These are phyloP conservation scores for Verticillium isaacii DNA, from an alignment of 2,329 filamentous ascomycete species.

Conservation along the genomic window DNA sequence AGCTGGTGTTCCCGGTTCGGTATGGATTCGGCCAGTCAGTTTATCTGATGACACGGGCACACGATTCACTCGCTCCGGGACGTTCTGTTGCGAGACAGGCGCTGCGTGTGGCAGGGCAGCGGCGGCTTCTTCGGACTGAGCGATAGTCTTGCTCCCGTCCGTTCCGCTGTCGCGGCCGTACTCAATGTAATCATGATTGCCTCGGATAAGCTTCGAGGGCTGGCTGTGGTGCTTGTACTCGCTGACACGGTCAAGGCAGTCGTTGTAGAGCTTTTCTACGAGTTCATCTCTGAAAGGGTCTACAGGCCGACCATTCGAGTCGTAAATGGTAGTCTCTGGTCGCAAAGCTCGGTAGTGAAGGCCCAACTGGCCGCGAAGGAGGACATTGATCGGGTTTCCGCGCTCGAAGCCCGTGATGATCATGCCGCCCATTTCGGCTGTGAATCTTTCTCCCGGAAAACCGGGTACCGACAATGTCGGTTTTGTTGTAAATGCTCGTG, in stretches of 20 bases:
- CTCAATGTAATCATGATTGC: slow-evolving; percentile 76
- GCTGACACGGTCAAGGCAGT: slow-evolving; percentile 87
- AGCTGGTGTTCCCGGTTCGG: slow-evolving; percentile 63
- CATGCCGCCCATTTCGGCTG: slow-evolving; percentile 95
- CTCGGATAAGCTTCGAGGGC: slow-evolving; percentile 68
- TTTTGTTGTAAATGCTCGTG: slow-evolving; percentile 61
- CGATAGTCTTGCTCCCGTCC: slow-evolving; percentile 67
- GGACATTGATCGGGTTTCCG: slow-evolving; percentile 87
- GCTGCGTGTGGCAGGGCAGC: slow-evolving; percentile 53
- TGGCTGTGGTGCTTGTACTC: slow-evolving; percentile 79
- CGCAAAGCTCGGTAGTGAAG: slow-evolving; percentile 80
- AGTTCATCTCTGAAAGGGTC: slow-evolving; percentile 73
- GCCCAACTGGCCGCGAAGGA: slow-evolving; percentile 85
- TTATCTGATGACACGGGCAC: slow-evolving; percentile 63
- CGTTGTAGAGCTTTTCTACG: slow-evolving; percentile 90
- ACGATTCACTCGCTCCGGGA: slow-evolving; percentile 48
- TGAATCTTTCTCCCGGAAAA: slow-evolving; percentile 60
- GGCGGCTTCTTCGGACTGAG: slow-evolving; percentile 66
- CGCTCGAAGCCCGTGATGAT: slow-evolving; percentile 96
- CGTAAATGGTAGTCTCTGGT: slow-evolving; percentile 83
- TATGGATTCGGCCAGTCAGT: slow-evolving; percentile 67
- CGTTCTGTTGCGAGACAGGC: slow-evolving; percentile 49
- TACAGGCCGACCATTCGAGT: slow-evolving; percentile 72
- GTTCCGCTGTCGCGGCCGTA: slow-evolving; percentile 72
- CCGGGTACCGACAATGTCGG: slow-evolving; percentile 43